These are phyloP conservation scores for Cercophora newfieldiana DNA, from an alignment of 495 filamentous ascomycete genomes.

Conservation along the genomic window DNA sequence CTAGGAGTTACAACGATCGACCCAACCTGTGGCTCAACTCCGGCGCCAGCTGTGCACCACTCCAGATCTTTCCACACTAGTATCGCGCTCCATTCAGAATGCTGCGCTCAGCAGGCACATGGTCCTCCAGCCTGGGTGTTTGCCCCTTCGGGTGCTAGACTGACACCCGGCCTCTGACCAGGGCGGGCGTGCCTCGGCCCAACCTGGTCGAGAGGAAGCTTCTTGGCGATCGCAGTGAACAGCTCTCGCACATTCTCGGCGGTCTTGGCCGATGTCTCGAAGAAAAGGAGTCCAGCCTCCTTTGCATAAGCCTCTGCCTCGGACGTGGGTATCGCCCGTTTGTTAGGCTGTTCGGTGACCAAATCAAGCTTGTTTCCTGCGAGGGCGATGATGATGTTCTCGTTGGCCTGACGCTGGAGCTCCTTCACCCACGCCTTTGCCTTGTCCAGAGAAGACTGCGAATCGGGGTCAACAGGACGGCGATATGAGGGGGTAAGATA, in stretches of 20 bases:
- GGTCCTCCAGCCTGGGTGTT: conserved; percentile 71
- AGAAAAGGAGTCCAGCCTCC: conserved; percentile 92
- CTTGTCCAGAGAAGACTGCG: conserved; percentile 91
- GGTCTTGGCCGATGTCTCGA: conserved; percentile 97
- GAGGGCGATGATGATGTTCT: conserved; percentile 98
- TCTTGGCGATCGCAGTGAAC: conserved; percentile 98
- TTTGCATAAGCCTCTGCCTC: conserved; percentile 94
- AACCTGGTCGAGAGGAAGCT: conserved; percentile 91
- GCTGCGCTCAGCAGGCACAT: conserved; percentile 65
- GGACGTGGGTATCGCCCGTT: conserved; percentile 81
- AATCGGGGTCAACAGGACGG: conserved; percentile 10
- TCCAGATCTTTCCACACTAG: conserved; percentile 7
- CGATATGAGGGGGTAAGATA: neutral
- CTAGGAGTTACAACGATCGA: conserved; percentile 16
- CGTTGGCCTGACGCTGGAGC: conserved; percentile 95
- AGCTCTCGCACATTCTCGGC: conserved; percentile 92
- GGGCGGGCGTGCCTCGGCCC: conserved; percentile 79
- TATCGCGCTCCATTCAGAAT: neutral
- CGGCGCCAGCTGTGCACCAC: conserved; percentile 7
- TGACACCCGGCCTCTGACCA: conserved; percentile 76
- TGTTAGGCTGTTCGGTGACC: conserved; percentile 84
- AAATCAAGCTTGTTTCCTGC: conserved; percentile 98
- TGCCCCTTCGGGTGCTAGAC: conserved; percentile 72
- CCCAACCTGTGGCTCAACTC: conserved; percentile 25
- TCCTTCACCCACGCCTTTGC: conserved; percentile 99